Percentiles rank a stretch among this genome's conserved stretches.
These are phyloP conservation scores for Neocallimastix lanati DNA, from an alignment of 192 early-diverging fungal genomes.

Conservation along the genomic window DNA sequence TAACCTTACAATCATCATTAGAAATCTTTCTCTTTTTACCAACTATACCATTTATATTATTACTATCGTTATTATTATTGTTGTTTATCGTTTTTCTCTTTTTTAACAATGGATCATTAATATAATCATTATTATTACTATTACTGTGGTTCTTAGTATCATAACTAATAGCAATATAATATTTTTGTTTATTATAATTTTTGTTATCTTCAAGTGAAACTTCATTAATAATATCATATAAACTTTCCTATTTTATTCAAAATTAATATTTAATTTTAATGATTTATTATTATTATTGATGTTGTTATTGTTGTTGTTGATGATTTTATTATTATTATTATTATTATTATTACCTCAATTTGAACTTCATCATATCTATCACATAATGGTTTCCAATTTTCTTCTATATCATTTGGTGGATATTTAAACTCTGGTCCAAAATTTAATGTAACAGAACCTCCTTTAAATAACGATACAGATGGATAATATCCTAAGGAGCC, in stretches of 20 bases:
- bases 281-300: too few species aligned
- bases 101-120: not conserved
- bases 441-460: conserved; percentile 37
- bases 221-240: not conserved
- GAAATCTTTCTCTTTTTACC: not conserved
- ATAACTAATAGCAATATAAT: not conserved
- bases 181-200: not conserved
- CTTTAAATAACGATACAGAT: conserved; percentile 34
- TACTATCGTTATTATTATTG: not conserved
- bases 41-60: not conserved
- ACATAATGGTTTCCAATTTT: not conserved
- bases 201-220: not conserved
- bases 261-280: too few species aligned
- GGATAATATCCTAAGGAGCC: conserved; percentile 49
- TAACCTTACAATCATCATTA: not conserved
- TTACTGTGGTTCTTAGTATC: not conserved
- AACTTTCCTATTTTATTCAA: not conserved
- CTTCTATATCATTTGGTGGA: conserved; percentile 14
- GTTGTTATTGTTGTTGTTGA: too few species aligned
- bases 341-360: not conserved
- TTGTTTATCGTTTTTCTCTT: not conserved
- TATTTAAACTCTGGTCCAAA: conserved; percentile 42
- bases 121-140: not conserved
- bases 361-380: not conserved
- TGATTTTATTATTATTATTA: too few species aligned